A percentile compares a stretch with the other conserved stretches of the same genome.
These are phyloP conservation scores for Rhizopogon salebrosus DNA, from an alignment of 768 basidiomycete genomes.

Conservation along the genomic window DNA sequence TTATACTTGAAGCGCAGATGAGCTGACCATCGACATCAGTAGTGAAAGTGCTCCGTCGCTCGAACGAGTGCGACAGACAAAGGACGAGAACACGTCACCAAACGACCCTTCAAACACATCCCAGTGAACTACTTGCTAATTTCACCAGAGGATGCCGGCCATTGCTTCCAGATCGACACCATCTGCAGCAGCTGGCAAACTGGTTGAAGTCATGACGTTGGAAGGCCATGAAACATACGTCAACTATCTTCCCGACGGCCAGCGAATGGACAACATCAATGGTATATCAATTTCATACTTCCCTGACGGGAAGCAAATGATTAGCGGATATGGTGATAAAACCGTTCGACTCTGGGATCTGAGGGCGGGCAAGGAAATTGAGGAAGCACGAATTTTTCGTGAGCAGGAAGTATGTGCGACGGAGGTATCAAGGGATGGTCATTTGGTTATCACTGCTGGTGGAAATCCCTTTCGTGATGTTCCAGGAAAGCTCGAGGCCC, in stretches of 20 bases:
- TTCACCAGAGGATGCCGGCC: not conserved
- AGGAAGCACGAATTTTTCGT: not conserved
- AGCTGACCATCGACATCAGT: not conserved
- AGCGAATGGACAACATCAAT: no score
- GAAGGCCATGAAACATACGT: not conserved
- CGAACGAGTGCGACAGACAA: no score
- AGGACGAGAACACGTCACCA: no score
- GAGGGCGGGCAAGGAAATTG: not conserved
- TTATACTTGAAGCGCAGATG: not conserved
- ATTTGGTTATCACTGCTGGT: not conserved
- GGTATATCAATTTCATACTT: not conserved
- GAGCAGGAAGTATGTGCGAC: not conserved
- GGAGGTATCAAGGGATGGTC: not conserved
- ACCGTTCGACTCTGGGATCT: not conserved
- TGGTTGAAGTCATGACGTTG: not conserved
- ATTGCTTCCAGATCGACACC: not conserved
- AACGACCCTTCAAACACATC: no score
- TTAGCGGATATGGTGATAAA: not conserved
- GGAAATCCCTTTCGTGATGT: no score
- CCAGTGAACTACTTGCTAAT: no score
- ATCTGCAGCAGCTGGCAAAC: not conserved
- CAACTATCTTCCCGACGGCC: no score
- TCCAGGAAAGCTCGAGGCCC: no score
- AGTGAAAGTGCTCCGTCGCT: not conserved
- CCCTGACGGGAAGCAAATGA: not conserved